Evolutionary conservation across 2,329 filamentous ascomycete genomes (phyloP), one percentile per base, ranked within the genome.

Genomic region (Colletotrichum sp.): DNA sequence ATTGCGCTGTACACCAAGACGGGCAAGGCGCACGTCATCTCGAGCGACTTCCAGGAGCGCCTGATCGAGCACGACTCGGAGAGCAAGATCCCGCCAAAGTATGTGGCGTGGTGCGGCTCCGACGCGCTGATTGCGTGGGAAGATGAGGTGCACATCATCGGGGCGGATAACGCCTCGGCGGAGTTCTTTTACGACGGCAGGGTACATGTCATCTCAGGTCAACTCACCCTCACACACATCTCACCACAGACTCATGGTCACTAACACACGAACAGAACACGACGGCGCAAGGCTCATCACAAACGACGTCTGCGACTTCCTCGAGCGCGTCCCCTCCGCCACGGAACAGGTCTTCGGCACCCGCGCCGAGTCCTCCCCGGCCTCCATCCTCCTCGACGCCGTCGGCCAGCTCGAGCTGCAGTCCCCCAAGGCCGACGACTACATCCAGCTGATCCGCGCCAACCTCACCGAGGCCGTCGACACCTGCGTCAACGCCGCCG

Each of bases 91-190:
- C 90, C 93, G 2, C 97, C 97, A 5, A 94, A 95, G 80, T 95
- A 97, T 78, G 90, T 99, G 77, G 94, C 97, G 80, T 99, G 97
- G 97, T 99, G 97, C 84, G 97, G 97, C 7, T 96, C 97, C 80
- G 96, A 99, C 84, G 95, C 96, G 16, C 94, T 98, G 32, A 92
- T 99, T 80, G 96, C 96, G 1, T 99, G 97, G 97, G 97, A 99
- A 82, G 97, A 99, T 82, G 97, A 99, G 84, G 93, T 99, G 6
- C 97, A 98, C 82, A 90, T 99, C 32, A 94, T 99, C 76, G 97
- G 96, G 1, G 95, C 96, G 0, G 94, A 93, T 49, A 95, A 95
- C 59, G 91, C 94, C 12, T 93, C 94, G 7, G 92, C 87, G 57
- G 93, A 92, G 77, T 97, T 96, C 83, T 96, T 96, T 80, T 99